Evolutionary conservation across 2,329 filamentous ascomycete genomes (phyloP).

Genomic region (Exophiala sideris): DNA sequence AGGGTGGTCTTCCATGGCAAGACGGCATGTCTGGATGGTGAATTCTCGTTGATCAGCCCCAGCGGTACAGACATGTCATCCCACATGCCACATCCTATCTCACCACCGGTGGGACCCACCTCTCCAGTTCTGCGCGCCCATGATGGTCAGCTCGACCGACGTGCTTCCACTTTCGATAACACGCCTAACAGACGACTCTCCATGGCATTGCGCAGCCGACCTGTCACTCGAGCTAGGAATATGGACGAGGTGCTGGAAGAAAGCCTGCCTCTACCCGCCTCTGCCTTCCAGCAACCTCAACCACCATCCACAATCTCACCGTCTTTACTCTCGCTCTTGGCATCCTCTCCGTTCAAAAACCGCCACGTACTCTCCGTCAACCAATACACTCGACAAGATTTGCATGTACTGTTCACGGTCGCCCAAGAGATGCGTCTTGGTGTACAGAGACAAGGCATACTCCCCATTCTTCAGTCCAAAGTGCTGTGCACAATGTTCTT

Average conservation of each 20-base stretch:
- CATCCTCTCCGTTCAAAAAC: conserved; percentile 81
- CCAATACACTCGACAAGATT: conserved; percentile 80
- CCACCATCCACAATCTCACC: conserved; percentile 54
- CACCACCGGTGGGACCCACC: conserved; percentile 52
- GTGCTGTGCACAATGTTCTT: conserved; percentile 94
- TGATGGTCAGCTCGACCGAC: conserved; percentile 36
- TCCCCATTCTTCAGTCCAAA: conserved; percentile 80
- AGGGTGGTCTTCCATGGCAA: conserved; percentile 72
- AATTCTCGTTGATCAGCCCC: conserved; percentile 53
- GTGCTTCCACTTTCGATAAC: conserved; percentile 18
- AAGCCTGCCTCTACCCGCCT: conserved; percentile 27
- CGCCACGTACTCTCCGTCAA: conserved; percentile 88
- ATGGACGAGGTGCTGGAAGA: conserved; percentile 27
- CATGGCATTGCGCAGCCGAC: conserved; percentile 19
- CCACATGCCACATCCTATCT: conserved; percentile 51
- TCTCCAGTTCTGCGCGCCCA: conserved; percentile 39
- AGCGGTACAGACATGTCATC: conserved; percentile 74
- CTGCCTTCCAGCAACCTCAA: conserved; percentile 40
- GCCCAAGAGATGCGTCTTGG: conserved; percentile 96
- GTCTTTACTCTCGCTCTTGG: conserved; percentile 67
- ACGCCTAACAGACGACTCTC: conserved; percentile 24
- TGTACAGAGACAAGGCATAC: conserved; percentile 84
- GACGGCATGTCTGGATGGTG: conserved; percentile 72
- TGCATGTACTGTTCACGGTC: conserved; percentile 92
- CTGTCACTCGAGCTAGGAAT: conserved; percentile 20